A percentile compares a stretch with the other conserved stretches of the same genome.
These are phyloP conservation scores for Orbilia javanica DNA, from an alignment of 2,329 filamentous ascomycete genomes.

Conservation along the genomic window DNA sequence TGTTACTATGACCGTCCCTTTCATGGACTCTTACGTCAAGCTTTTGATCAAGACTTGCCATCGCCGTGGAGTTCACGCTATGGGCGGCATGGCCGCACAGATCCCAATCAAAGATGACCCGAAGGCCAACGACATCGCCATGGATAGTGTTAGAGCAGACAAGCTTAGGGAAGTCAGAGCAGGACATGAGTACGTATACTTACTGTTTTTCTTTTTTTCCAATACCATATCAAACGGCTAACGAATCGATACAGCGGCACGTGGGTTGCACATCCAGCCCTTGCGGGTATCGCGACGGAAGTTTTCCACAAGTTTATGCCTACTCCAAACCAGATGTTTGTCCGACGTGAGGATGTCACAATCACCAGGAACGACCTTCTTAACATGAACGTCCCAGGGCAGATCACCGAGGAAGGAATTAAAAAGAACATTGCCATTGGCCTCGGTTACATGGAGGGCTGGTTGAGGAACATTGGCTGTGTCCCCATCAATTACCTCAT, in stretches of 20 bases:
- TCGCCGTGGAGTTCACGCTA: constrained; percentile 94
- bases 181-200: constrained; percentile 80
- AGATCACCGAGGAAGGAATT: constrained; percentile 93
- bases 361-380: constrained; percentile 90
- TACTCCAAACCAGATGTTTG: constrained; percentile 94
- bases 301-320: constrained; percentile 99
- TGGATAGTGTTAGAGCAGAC: constrained; percentile 91
- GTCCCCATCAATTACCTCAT: constrained; percentile 98
- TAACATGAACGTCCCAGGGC: constrained; percentile 97
- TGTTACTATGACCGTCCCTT: constrained; percentile 97
- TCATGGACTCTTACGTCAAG: constrained; percentile 98
- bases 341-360: constrained; percentile 87
- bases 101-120: constrained; percentile 98
- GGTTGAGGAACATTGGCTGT: constrained; percentile 93
- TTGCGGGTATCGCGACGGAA: constrained; percentile 87
- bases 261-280: constrained; percentile 96
- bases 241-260: constrained; percentile 68
- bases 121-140: constrained; percentile 90
- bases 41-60: constrained; percentile 99
- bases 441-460: constrained; percentile 98
- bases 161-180: constrained; percentile 96
- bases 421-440: constrained; percentile 98
- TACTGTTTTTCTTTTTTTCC: neutral
- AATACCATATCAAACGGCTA: neutral
- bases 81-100: constrained; percentile 98